Percentiles rank a stretch among this genome's conserved stretches.
Conservation (phyloP, 1,139 yeast species). For the Geotrichum klebahnii region DNA sequence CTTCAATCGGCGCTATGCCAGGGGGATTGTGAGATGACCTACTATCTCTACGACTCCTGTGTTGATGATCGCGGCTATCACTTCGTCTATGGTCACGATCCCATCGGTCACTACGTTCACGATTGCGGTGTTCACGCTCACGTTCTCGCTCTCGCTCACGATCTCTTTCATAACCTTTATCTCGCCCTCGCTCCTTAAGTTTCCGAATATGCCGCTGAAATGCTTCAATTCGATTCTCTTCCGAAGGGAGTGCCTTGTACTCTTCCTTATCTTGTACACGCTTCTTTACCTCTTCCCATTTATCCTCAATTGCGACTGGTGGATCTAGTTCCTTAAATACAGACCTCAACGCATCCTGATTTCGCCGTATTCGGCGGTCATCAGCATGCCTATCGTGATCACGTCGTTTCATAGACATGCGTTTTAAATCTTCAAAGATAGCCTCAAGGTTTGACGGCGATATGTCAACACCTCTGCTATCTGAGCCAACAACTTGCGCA, state of each 20-base stretch:
- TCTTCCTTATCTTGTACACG: constrained; percentile 38
- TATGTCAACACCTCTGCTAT: constrained; percentile 25
- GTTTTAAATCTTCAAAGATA: constrained; percentile 24
- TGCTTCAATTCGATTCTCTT: constrained; percentile 35
- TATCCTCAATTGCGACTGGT: constrained; percentile 32
- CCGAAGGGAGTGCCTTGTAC: constrained; percentile 39
- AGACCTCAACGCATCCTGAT: constrained; percentile 41
- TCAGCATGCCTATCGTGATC: constrained; percentile 38
- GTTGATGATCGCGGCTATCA: constrained; percentile 11
- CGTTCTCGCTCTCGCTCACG: constrained; percentile 25
- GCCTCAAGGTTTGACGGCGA: constrained; percentile 23
- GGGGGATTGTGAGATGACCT: constrained; percentile 4
- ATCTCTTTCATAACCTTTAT: constrained; percentile 28
- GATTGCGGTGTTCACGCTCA: constrained; percentile 19
- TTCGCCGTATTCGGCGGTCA: constrained; percentile 39
- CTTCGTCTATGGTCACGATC: constrained; percentile 11
- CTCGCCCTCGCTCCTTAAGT: constrained; percentile 30
- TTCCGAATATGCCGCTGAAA: constrained; percentile 38
- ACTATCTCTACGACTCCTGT: constrained; percentile 12
- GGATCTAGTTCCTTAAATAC: constrained; percentile 40
- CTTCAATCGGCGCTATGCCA: too few species aligned
- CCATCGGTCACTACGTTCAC: constrained; percentile 16
- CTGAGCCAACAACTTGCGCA: constrained; percentile 26
- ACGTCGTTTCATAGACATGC: constrained; percentile 21
- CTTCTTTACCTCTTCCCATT: constrained; percentile 42